Base-by-base conservation (phyloP, 1,284 basidiomycete genomes). In the Cystobasidium pallidum region DNA sequence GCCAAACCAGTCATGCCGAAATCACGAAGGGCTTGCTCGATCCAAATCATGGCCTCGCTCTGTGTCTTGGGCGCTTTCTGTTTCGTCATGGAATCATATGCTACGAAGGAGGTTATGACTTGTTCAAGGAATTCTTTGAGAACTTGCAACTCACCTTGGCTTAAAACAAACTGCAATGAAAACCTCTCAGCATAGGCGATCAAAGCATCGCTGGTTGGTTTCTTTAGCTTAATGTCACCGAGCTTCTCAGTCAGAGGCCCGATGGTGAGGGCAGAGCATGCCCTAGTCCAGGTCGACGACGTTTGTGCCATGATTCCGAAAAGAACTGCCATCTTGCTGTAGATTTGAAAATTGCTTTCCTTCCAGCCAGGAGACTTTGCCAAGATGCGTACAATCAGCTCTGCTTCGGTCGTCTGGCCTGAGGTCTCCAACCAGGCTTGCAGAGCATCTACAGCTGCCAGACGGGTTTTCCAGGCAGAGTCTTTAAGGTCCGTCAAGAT, bases 341-440 rank as follows among this genome's bases (percentile, higher is more conserved):
- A 93, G 43, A 98, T 94, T 92, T 94, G 76, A 79, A 99, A 99
- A 79, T 99, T 99, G 85, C 97, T 99, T 83, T 99, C 96, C 49
- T 86, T 87, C 94, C 93, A 97, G 0, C 95, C 94, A 1, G 86
- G 86, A 78, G 91, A 94, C 84, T 96, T 98, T 28, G 87, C 88
- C 65, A 99, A 82, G 76, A 91, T 90, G n/a, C 95, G 86, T 19
- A 98, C 87, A 58, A 99, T 81, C 11, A 99, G 86, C 81, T 99
- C 96, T 28, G 90, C 88, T 77, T 99, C 95, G 0, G 85, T 84
- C 41, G 86, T 85, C 15, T 87, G 85, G 17, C 79, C 82, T 3
- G 86, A 85, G 4, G 85, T 84, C 17, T 91, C 89, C 4, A 93
- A 82, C 95, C 95, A 99, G 6, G 84, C 82, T 4, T 86, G 85